Conservation (phyloP, 2,329 filamentous ascomycete genomes). For the Zopfia rhizophila region DNA sequence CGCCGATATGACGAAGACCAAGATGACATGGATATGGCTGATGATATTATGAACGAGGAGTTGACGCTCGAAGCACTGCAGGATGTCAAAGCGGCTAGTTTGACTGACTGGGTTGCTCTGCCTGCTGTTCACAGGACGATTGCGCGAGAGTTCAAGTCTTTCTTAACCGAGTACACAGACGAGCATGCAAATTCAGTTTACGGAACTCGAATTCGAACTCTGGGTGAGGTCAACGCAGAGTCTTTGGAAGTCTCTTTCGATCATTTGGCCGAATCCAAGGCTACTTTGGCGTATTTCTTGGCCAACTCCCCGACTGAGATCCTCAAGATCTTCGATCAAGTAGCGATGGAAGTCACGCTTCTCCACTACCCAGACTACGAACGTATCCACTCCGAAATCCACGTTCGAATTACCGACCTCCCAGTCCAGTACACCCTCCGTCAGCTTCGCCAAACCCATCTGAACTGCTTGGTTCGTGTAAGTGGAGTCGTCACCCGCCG, state of each 20-base stretch:
- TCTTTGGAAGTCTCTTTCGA: constrained; percentile 96
- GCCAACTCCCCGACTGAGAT: constrained; percentile 96
- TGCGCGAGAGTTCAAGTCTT: constrained; percentile 95
- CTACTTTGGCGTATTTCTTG: constrained; percentile 93
- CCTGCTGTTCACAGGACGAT: constrained; percentile 92
- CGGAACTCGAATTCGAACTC: constrained; percentile 88
- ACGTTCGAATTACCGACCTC: constrained; percentile 94
- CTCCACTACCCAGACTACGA: constrained; percentile 98
- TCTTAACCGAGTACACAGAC: constrained; percentile 95
- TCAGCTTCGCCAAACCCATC: constrained; percentile 91
- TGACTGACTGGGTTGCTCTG: constrained; percentile 95
- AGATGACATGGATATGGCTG: constrained; percentile 87
- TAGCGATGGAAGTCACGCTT: constrained; percentile 95
- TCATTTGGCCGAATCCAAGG: constrained; percentile 89
- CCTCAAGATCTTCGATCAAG: constrained; percentile 94
- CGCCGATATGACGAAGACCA: constrained; percentile 94
- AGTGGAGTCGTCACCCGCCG: constrained; percentile 94
- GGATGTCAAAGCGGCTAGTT: constrained; percentile 90
- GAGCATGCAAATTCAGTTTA: constrained; percentile 91
- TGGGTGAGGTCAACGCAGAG: constrained; percentile 98
- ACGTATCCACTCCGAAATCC: constrained; percentile 96
- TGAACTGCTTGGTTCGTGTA: constrained; percentile 95
- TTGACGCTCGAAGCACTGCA: constrained; percentile 89
- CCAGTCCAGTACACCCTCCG: constrained; percentile 95
- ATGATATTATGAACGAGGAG: constrained; percentile 95